Conservation (phyloP, 2,329 filamentous ascomycete genomes). For the Mariannaea elegans region DNA sequence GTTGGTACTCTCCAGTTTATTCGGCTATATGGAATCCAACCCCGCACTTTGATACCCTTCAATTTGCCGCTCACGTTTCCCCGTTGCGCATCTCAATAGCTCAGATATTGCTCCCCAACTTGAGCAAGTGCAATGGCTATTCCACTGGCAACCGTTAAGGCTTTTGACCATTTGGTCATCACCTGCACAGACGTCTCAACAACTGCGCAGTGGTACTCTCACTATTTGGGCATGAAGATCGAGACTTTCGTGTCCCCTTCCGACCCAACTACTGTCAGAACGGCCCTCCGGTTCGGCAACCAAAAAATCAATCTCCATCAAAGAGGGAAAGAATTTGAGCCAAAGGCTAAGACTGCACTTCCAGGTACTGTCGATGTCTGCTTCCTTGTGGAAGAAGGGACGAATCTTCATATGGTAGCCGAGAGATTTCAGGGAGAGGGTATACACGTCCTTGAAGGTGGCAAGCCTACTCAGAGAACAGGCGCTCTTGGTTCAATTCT, state of each 20-base stretch:
- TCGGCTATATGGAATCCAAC: no score
- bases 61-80: no score
- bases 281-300: conserved; percentile 63
- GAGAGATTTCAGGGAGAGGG: conserved; percentile 51
- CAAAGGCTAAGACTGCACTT: conserved; percentile 62
- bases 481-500: conserved; percentile 63
- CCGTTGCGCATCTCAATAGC: no score
- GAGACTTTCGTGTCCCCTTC: conserved; percentile 51
- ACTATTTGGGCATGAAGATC: conserved; percentile 64
- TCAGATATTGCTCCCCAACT: no score
- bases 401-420: conserved; percentile 56
- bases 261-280: conserved; percentile 48
- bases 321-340: conserved; percentile 66
- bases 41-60: no score
- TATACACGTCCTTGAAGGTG: conserved; percentile 60
- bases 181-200: conserved; percentile 61
- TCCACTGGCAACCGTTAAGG: conserved; percentile 44
- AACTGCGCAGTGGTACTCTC: conserved; percentile 64
- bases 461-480: conserved; percentile 60
- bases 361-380: conserved; percentile 68
- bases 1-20: no score
- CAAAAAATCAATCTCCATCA: conserved; percentile 72
- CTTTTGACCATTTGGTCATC: conserved; percentile 69
- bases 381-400: conserved; percentile 61
- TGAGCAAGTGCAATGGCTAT: no score